Percentiles rank a stretch among this genome's conserved stretches.
Conservation (phyloP, 495 filamentous ascomycete genomes). For the Aspergillus carlsbadensis region DNA sequence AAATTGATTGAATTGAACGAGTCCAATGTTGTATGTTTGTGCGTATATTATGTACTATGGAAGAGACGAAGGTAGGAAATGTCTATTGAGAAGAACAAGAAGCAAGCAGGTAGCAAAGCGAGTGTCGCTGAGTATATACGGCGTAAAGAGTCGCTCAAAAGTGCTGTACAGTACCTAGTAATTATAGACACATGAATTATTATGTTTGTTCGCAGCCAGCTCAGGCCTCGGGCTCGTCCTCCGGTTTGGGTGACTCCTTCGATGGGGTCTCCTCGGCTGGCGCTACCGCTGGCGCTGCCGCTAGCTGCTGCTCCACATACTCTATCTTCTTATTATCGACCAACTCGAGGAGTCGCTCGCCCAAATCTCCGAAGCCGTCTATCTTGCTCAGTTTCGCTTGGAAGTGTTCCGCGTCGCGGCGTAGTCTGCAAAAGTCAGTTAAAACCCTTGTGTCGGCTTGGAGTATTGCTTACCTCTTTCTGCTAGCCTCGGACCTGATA, state of each 20-base stretch:
- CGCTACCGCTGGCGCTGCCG: no score
- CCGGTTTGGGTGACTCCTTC: slow-evolving; percentile 11
- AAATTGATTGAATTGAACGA: no score
- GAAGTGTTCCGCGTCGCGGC: slow-evolving; percentile 77
- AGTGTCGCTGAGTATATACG: not conserved
- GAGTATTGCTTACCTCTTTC: slow-evolving; percentile 76
- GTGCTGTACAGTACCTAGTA: slow-evolving; percentile 8
- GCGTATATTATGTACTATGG: no score
- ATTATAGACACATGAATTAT: slow-evolving; percentile 15
- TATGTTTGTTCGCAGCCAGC: not conserved
- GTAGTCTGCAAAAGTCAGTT: slow-evolving; percentile 59
- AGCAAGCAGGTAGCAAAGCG: no score
- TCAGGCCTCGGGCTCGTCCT: not conserved
- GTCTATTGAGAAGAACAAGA: not conserved
- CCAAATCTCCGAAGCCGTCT: slow-evolving; percentile 73
- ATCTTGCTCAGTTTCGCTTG: slow-evolving; percentile 71
- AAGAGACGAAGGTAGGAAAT: not conserved
- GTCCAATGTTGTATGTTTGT: no score
- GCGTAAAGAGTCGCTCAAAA: slow-evolving; percentile 1
- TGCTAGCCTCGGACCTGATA: slow-evolving; percentile 64
- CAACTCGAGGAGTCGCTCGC: slow-evolving; percentile 64
- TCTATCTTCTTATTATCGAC: slow-evolving; percentile 58
- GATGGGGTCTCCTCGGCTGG: not conserved
- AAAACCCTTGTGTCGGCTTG: not conserved
- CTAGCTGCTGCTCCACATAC: not conserved